These are phyloP conservation scores for Pythium utonaiense DNA, from an alignment of 352 stramenopile genomes.

Conservation along the genomic window DNA sequence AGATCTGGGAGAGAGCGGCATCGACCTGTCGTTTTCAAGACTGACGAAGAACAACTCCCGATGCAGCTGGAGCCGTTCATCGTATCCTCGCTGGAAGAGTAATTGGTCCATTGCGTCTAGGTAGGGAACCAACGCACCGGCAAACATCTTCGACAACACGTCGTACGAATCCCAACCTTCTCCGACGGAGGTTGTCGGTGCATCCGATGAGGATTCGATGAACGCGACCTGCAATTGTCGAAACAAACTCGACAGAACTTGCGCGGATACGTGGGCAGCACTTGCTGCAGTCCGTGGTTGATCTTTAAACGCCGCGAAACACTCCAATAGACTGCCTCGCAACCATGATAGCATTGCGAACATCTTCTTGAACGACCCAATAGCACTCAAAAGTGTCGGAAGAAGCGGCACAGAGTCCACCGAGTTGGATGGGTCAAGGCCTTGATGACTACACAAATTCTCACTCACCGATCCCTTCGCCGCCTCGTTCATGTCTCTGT, in stretches of 20 bases:
- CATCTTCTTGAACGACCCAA: constrained; percentile 39
- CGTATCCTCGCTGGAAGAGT: constrained; percentile 46
- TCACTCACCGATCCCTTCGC: neutral
- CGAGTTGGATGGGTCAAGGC: too few species aligned
- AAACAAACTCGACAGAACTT: constrained; percentile 46
- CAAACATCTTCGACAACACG: constrained; percentile 45
- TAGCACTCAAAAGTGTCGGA: constrained; percentile 41
- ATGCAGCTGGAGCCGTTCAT: constrained; percentile 37
- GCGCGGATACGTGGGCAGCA: constrained; percentile 30
- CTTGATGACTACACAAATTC: too few species aligned
- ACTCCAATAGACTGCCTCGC: constrained; percentile 26
- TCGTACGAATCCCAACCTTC: constrained; percentile 35
- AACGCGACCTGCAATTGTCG: constrained; percentile 40
- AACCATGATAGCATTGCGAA: constrained; percentile 48
- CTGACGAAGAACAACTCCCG: constrained; percentile 51
- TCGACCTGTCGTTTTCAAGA: neutral
- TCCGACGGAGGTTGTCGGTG: neutral
- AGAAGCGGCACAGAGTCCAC: neutral
- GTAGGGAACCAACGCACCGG: constrained; percentile 41
- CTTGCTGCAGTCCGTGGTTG: constrained; percentile 27
- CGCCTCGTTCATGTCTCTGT: neutral
- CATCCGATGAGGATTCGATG: constrained; percentile 22
- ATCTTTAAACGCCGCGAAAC: constrained; percentile 27
- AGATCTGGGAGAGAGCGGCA: constrained; percentile 19
- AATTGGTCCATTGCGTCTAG: constrained; percentile 43